A percentile compares a stretch with the other conserved stretches of the same genome.
Conservation (phyloP, 2,329 filamentous ascomycete genomes). For the Nothophoma quercina region DNA sequence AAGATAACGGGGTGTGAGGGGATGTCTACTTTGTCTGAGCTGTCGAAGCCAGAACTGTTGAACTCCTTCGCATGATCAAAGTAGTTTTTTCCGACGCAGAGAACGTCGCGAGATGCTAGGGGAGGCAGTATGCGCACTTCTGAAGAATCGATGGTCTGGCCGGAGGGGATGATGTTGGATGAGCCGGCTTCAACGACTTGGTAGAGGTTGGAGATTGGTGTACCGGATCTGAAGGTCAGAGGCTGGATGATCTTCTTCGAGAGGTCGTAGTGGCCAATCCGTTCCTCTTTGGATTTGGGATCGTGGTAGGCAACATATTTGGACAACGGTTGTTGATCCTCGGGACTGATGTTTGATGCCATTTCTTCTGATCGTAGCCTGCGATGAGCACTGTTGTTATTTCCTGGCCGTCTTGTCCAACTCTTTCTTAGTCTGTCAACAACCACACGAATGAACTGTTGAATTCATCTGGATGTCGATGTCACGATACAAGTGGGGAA, state of each 20-base stretch:
- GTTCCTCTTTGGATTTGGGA: constrained; percentile 22
- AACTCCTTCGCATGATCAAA: constrained; percentile 65
- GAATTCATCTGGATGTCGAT: neutral
- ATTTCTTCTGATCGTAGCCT: too few relatives aligned
- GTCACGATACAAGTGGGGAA: constrained; percentile 4
- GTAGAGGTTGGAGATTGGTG: constrained; percentile 57
- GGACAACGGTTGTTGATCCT: too few relatives aligned
- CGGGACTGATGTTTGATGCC: too few relatives aligned
- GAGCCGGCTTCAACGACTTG: constrained; percentile 60
- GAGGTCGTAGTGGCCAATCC: constrained; percentile 55
- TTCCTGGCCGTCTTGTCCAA: too few relatives aligned
- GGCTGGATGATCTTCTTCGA: constrained; percentile 51
- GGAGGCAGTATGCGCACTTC: constrained; percentile 56
- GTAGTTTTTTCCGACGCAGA: constrained; percentile 66
- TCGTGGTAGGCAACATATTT: constrained; percentile 52
- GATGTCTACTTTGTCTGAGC: constrained; percentile 61
- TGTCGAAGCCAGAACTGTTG: constrained; percentile 63
- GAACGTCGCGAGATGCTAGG: constrained; percentile 59
- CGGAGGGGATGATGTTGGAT: constrained; percentile 48
- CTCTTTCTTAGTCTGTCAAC: too few relatives aligned
- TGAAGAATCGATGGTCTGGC: constrained; percentile 44
- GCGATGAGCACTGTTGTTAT: too few relatives aligned
- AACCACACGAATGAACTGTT: neutral
- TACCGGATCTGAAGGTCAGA: constrained; percentile 57
- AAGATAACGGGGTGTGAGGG: constrained; percentile 65